Evolutionary conservation across 176 grass and related monocot species (phyloP), one percentile per base, ranked within the genome.

Genomic region (Poa annua): DNA sequence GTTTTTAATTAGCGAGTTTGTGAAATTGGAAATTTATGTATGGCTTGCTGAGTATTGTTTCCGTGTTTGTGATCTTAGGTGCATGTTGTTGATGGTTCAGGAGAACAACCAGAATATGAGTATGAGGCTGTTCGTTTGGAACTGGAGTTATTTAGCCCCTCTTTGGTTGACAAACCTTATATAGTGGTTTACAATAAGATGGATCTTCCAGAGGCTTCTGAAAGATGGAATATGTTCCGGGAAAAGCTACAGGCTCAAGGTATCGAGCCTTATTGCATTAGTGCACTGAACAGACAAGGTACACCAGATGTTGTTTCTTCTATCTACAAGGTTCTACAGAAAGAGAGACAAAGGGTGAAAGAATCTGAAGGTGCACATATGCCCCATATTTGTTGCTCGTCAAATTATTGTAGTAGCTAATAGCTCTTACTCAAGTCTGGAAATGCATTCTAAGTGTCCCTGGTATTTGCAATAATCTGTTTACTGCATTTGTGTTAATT

Each of bases 91-190:
- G 96, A 98, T 88, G 96, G 96, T 36, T 93, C 92, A 44, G 89
- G 84, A 6, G 80, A 91, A 60, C 96, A 98, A 60, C 96, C 96
- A 45, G 92, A 95, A 73, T 95, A 98, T 83, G 96, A 95, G 70
- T 98, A 89, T 39, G 96, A 98, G 82, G 96, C 96, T 26, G 92
- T 98, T 59, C 87, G 96, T 22, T 87, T 98, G 84, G 96, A 98
- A 87, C 87, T 95, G 73, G 96, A 95, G 77, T 90, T 98, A 88
- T 98, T 98, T 86, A 98, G 96, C 74, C 96, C 92, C 53, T 42
- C 64, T 86, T 86, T 98, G 69, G 90, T 94, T 45, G 87, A 95
- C 63, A 98, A 95, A 80, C 90, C 92, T 15, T 98, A 93, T 80
- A 76, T 95, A 51, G 90, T 98, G 56, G 92, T 95, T 52, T 95